Conservation (phyloP, 352 stramenopile genomes). For the Globisporangium megalacanthum region DNA sequence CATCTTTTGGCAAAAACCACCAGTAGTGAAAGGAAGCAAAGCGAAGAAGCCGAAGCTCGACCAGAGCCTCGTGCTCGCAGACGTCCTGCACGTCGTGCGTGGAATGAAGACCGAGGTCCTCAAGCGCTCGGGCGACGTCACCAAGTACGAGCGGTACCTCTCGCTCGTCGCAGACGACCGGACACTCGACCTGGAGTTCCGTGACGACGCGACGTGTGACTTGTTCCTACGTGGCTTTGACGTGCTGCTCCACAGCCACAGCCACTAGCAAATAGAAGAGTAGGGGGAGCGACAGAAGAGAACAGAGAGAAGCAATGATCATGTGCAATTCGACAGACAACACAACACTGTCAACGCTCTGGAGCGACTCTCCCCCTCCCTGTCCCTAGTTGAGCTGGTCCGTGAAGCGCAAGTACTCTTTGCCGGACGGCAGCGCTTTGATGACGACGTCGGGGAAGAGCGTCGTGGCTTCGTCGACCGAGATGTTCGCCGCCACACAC, state of each 20-base stretch:
- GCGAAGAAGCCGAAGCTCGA: slow-evolving; percentile 65
- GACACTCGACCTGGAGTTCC: slow-evolving; percentile 63
- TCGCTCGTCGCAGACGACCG: slow-evolving; percentile 65
- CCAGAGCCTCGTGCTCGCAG: slow-evolving; percentile 56
- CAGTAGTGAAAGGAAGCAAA: slow-evolving; percentile 42
- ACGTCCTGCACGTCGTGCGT: slow-evolving; percentile 66
- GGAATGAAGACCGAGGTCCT: slow-evolving; percentile 78
- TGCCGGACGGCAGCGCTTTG: slow-evolving; percentile 61
- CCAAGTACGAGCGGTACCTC: slow-evolving; percentile 67
- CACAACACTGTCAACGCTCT: background rate
- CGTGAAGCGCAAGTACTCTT: slow-evolving; percentile 75
- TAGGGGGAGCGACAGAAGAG: no score
- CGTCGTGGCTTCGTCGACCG: slow-evolving; percentile 43
- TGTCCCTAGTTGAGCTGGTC: slow-evolving; percentile 13
- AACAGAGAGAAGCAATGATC: no score
- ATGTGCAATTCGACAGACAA: background rate
- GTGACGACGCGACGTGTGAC: slow-evolving; percentile 44
- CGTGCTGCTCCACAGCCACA: slow-evolving; percentile 31
- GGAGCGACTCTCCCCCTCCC: slow-evolving; percentile 1
- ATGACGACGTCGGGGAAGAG: slow-evolving; percentile 57
- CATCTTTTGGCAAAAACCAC: slow-evolving; percentile 84
- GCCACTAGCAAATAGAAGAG: no score
- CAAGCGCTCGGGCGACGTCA: slow-evolving; percentile 62
- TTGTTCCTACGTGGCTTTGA: slow-evolving; percentile 58
- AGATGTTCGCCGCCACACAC: slow-evolving; percentile 56